Evolutionary conservation across 2,329 filamentous ascomycete genomes (phyloP), one percentile per base, ranked within the genome.

Genomic region (Phoma sp.): DNA sequence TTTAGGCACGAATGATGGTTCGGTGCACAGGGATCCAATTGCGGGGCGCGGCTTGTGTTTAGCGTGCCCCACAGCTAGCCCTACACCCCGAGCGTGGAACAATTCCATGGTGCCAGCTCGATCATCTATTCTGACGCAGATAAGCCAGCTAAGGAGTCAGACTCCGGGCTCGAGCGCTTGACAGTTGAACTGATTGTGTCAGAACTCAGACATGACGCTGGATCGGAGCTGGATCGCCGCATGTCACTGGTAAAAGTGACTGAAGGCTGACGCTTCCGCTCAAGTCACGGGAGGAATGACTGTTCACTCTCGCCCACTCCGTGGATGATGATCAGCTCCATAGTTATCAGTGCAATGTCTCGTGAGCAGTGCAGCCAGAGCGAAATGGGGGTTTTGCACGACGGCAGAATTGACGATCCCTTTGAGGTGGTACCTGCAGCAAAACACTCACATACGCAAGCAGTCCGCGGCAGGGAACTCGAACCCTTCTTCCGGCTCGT

Each of bases 401-500:
- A 34, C 42, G 23, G 45, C 25, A 49, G 34, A 42, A 20, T 37
- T 45, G 51, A 36, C 25, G 28, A 39, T 39, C 38, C 29, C 50
- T 46, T 46, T 26, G 36, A 39, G 21, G 46, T 54, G 45, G 65
- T 68, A 68, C 65, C 64, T 68, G 65, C 65, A 68, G 62, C 57
- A 61, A 59, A 30, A 48, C 53, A n/a, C n/a, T n/a, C n/a, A n/a
- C n/a, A n/a, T n/a, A 52, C 39, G 38, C 52, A 29, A 42, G 43
- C 52, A 37, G 28, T 46, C 37, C 45, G 42, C 43, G 52, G 51
- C 43, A 36, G 42, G 47, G 36, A 54, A 38, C 21, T 53, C 30
- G 38, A 47, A 29, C 43, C 43, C 50, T 42, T 47, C 43, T 34
- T 42, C 28, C 50, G 43, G 50, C 43, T 54, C 33, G 45, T 54